A percentile compares a stretch with the other conserved stretches of the same genome.
phyloP scores from a whole-genome alignment of 768 basidiomycete species.

The Crucibulum laeve region DNA sequence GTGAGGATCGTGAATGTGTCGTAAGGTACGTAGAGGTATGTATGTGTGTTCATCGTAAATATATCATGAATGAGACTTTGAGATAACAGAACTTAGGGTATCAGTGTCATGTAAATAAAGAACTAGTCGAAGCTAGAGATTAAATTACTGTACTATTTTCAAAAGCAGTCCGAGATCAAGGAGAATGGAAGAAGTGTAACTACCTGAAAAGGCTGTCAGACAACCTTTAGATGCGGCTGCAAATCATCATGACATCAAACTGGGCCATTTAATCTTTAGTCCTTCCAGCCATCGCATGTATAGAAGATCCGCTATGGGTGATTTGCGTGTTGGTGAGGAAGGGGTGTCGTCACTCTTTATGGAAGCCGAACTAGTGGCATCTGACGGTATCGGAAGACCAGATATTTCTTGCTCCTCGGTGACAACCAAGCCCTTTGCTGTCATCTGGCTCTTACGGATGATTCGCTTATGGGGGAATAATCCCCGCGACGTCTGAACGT shows the following conservation, averaged over 20 bases:
- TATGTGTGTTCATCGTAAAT: constrained; percentile 4
- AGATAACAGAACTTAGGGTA: not conserved
- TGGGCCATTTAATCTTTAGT: constrained; percentile 87
- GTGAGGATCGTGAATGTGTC: too few relatives aligned
- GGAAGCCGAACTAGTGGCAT: constrained; percentile 18
- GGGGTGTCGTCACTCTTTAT: constrained; percentile 29
- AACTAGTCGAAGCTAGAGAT: not conserved
- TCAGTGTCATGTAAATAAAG: not conserved
- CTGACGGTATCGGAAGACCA: constrained; percentile 38
- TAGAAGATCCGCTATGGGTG: constrained; percentile 92
- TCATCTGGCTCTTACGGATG: constrained; percentile 81
- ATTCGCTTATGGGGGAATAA: constrained; percentile 82
- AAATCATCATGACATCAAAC: constrained; percentile 37
- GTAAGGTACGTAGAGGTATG: too few relatives aligned
- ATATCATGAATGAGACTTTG: constrained; percentile 3
- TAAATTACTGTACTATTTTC: not conserved
- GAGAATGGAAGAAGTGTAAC: too few relatives aligned
- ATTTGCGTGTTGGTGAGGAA: constrained; percentile 51
- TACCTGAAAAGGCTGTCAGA: not conserved
- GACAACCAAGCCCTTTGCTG: constrained; percentile 75
- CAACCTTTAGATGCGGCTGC: not conserved
- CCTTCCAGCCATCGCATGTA: constrained; percentile 98
- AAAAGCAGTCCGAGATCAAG: not conserved
- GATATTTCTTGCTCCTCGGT: constrained; percentile 76
- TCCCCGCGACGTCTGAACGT: constrained; percentile 75